phyloP scores from a whole-genome alignment of 2,329 filamentous ascomycete genomes.

The Xenoacremonium recifei region DNA sequence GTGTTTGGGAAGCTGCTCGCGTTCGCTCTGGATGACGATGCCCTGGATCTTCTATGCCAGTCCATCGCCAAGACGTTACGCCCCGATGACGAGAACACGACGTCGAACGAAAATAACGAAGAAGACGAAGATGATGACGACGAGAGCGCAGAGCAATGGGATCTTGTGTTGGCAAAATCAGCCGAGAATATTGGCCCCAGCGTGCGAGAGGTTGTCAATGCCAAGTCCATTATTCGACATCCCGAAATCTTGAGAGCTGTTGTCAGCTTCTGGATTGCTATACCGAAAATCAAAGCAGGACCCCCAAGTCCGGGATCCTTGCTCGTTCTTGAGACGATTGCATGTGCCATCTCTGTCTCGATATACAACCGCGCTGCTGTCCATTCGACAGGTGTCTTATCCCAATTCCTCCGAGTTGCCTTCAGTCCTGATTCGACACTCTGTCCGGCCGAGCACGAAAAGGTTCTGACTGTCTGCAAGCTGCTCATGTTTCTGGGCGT shows the following conservation, averaged over 20 bases:
- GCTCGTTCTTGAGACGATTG: constrained; percentile 64
- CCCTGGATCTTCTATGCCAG: constrained; percentile 67
- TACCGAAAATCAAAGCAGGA: constrained; percentile 47
- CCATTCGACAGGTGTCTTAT: constrained; percentile 70
- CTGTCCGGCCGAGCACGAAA: constrained; percentile 52
- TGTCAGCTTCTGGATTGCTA: constrained; percentile 62
- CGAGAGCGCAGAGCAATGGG: constrained; percentile 37
- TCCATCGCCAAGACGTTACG: constrained; percentile 40
- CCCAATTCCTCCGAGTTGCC: constrained; percentile 61
- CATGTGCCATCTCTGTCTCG: constrained; percentile 57
- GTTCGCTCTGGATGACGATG: constrained; percentile 77
- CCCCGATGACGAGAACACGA: constrained; percentile 25
- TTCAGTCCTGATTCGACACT: constrained; percentile 54
- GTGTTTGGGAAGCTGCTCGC: constrained; percentile 80
- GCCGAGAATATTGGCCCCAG: constrained; percentile 35
- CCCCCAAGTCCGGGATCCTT: constrained; percentile 55
- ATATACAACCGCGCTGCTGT: constrained; percentile 68
- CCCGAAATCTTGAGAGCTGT: constrained; percentile 63
- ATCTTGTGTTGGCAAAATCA: constrained; percentile 36
- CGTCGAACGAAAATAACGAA: constrained; percentile 21
- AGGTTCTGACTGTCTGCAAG: constrained; percentile 66
- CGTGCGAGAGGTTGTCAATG: constrained; percentile 49
- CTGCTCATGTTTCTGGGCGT: constrained; percentile 73
- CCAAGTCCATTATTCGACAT: constrained; percentile 54
- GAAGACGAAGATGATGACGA: constrained; percentile 25